Evolutionary conservation across 176 grass and related monocot species (phyloP).

Genomic region (Hordeum marinum): DNA sequence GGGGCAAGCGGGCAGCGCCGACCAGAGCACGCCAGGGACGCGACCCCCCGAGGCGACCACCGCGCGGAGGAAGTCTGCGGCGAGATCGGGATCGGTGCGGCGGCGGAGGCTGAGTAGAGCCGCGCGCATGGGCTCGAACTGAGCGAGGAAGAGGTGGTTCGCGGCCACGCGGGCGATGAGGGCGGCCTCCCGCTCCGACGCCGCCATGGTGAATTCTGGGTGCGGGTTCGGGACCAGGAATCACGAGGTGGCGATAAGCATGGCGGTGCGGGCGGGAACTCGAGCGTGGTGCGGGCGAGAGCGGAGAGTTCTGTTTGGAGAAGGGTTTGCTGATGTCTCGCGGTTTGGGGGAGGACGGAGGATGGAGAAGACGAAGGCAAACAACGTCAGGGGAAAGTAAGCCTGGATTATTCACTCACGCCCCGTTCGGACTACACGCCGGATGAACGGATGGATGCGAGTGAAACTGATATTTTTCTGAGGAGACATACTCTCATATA

Average conservation of each 20-base stretch:
- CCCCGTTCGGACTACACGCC: not conserved
- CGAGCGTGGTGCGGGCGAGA: not conserved
- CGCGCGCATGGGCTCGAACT: slow-evolving; percentile 89
- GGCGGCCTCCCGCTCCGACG: slow-evolving; percentile 64
- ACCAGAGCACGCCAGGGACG: slow-evolving; percentile 67
- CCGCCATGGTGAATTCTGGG: slow-evolving; percentile 15
- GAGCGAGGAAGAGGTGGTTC: slow-evolving; percentile 88
- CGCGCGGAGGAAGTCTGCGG: slow-evolving; percentile 52
- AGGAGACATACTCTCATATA: too few species aligned
- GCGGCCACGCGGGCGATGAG: slow-evolving; percentile 74
- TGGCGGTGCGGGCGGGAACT: not conserved
- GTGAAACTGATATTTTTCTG: not conserved
- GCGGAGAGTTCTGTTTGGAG: not conserved
- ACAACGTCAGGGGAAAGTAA: not conserved
- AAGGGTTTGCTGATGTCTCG: not conserved
- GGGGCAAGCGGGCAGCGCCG: slow-evolving; percentile 43
- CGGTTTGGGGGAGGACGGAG: not conserved
- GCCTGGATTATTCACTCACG: not conserved
- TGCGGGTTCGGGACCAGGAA: not conserved
- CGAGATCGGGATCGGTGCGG: slow-evolving; percentile 52
- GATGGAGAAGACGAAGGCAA: not conserved
- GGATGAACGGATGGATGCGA: not conserved
- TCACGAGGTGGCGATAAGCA: slow-evolving; percentile 25
- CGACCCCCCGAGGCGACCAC: slow-evolving; percentile 59
- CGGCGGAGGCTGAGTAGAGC: slow-evolving; percentile 80